Conservation (phyloP, 768 basidiomycete genomes). For the Cyathus striatus region DNA sequence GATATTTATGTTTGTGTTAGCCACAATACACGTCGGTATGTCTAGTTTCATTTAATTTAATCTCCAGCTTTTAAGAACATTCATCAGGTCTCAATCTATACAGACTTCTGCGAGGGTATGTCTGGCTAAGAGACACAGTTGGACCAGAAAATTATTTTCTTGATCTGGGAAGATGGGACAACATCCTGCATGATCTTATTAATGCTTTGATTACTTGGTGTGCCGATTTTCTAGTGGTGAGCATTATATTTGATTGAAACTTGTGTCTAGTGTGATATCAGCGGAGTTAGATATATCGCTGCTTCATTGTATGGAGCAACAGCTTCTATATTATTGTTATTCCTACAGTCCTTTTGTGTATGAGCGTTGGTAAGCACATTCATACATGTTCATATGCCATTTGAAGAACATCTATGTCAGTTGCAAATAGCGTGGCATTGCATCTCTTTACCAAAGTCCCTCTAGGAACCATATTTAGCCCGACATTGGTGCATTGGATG, state of each 20-base stretch:
- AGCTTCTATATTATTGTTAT: slow-evolving; percentile 5
- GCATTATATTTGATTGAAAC: background rate
- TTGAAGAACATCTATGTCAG: background rate
- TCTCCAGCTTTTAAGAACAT: background rate
- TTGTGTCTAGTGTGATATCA: background rate
- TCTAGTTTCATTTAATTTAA: background rate
- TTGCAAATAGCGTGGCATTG: background rate
- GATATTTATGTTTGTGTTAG: slow-evolving; percentile 9
- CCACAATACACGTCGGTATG: slow-evolving; percentile 12
- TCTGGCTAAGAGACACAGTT: slow-evolving; percentile 4
- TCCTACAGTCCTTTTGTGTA: slow-evolving; percentile 5
- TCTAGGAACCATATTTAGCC: background rate
- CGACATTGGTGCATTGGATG: slow-evolving; percentile 3
- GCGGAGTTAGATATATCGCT: slow-evolving; percentile 6
- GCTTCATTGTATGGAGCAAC: slow-evolving; percentile 7
- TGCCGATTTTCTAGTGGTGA: slow-evolving; percentile 12
- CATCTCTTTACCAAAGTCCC: slow-evolving; percentile 3
- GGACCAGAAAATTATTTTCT: slow-evolving; percentile 8
- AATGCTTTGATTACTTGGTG: slow-evolving; percentile 12
- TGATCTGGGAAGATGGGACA: slow-evolving; percentile 13
- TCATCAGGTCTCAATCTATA: slow-evolving; percentile 13
- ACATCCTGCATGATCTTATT: slow-evolving; percentile 10
- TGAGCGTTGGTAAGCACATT: slow-evolving; percentile 6
- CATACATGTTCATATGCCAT: background rate
- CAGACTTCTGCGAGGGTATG: slow-evolving; percentile 13